These are phyloP conservation scores for Hevea brasiliensis DNA, from an alignment of 345 rosid species.

Conservation along the genomic window DNA sequence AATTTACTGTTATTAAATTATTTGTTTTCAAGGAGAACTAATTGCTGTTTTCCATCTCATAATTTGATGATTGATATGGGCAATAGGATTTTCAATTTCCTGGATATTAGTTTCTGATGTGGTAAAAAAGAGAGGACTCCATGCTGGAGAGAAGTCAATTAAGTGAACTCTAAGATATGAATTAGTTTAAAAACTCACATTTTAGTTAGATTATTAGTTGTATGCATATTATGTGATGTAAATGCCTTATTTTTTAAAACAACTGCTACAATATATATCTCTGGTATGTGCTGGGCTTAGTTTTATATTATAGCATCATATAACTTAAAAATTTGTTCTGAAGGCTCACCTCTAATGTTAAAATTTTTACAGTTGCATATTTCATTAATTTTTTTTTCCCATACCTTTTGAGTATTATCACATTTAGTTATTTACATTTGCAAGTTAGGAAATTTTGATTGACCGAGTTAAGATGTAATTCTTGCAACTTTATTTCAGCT, in stretches of 20 bases:
- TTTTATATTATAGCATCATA: background rate
- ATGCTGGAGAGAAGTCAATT: background rate
- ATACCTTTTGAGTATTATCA: background rate
- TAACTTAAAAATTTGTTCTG: background rate
- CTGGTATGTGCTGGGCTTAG: background rate
- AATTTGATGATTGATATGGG: background rate
- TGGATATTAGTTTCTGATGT: conserved; percentile 7
- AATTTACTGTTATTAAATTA: background rate
- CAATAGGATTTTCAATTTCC: background rate
- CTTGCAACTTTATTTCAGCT: background rate
- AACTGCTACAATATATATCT: background rate
- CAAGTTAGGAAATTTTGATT: background rate
- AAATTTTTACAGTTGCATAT: background rate
- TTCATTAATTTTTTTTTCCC: background rate
- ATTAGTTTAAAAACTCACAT: background rate
- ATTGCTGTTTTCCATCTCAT: background rate
- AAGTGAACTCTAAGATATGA: background rate
- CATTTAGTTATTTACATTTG: background rate
- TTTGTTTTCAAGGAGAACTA: background rate
- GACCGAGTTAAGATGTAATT: background rate
- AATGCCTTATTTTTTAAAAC: background rate
- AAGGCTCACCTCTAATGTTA: background rate
- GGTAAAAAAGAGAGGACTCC: background rate
- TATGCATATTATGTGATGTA: background rate
- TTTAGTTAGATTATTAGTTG: background rate